Evolutionary conservation across 768 basidiomycete species (phyloP).

Genomic region (Amanita rubescens): DNA sequence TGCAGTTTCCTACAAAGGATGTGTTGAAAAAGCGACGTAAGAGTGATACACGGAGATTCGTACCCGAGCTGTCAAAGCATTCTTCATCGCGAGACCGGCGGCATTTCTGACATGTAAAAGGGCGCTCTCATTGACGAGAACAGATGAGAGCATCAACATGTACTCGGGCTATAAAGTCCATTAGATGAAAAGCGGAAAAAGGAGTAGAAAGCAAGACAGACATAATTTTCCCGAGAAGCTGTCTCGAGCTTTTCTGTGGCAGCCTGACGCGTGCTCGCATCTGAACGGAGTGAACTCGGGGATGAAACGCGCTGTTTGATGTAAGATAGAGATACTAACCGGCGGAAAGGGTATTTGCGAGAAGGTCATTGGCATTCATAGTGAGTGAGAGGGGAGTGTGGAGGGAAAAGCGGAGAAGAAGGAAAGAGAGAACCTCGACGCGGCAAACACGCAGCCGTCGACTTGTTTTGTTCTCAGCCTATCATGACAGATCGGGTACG

Average conservation of each 20-base stretch:
- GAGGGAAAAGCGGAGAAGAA: conserved; percentile 7
- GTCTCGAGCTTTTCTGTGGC: conserved; percentile 86
- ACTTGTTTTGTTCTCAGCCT: conserved; percentile 5
- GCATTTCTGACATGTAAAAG: conserved; percentile 80
- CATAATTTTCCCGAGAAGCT: conserved; percentile 85
- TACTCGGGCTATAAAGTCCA: conserved; percentile 67
- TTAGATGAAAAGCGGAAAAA: conserved; percentile 13
- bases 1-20: conserved; percentile 50
- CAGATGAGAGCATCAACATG: conserved; percentile 82
- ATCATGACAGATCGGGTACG: conserved; percentile 60
- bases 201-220: conserved; percentile 34
- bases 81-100: conserved; percentile 96
- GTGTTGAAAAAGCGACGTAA: conserved; percentile 11
- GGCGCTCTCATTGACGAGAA: conserved; percentile 71
- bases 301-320: conserved; percentile 26
- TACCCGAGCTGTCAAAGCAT: conserved; percentile 85
- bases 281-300: conserved; percentile 36
- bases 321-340: conserved; percentile 47
- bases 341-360: conserved; percentile 87
- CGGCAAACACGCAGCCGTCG: conserved; percentile 1
- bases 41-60: conserved; percentile 25
- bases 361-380: conserved; percentile 89
- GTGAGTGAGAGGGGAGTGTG: too few species aligned
- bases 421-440: conserved; percentile 8
- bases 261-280: conserved; percentile 84